Conservation (phyloP, 2,329 filamentous ascomycete species). For the Amauroascus niger region DNA sequence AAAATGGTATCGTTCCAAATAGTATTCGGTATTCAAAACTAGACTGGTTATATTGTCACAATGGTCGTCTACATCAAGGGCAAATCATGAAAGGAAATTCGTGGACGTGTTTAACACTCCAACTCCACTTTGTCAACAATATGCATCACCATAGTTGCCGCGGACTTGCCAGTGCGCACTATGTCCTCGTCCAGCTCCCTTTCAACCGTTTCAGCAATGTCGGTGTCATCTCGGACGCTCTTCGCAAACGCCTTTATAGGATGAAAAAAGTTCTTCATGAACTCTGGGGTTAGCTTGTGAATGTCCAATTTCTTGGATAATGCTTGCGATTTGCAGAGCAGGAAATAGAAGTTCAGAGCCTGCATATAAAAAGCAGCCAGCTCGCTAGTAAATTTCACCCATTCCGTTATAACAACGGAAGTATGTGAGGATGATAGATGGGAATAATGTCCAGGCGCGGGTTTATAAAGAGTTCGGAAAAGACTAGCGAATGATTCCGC, state of each 20-base stretch:
- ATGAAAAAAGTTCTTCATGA: conserved; percentile 26
- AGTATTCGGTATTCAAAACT: too few species aligned
- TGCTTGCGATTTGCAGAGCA: conserved; percentile 40
- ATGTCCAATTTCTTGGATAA: conserved; percentile 43
- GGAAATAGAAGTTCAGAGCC: conserved; percentile 50
- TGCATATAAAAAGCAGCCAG: conserved; percentile 43
- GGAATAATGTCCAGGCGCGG: conserved; percentile 31
- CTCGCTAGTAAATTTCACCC: conserved; percentile 43
- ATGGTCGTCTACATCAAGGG: background rate
- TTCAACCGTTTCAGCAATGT: conserved; percentile 12
- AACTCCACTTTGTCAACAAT: conserved; percentile 14
- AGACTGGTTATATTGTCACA: background rate
- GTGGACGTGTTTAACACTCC: too few species aligned
- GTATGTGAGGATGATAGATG: background rate
- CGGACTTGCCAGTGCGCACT: conserved; percentile 11
- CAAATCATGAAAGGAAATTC: too few species aligned
- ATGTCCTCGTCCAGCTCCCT: conserved; percentile 13
- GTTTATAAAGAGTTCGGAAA: conserved; percentile 42
- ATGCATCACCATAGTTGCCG: conserved; percentile 15
- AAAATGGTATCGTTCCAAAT: too few species aligned
- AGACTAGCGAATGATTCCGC: conserved; percentile 34
- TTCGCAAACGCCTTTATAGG: conserved; percentile 23
- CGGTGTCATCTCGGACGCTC: conserved; percentile 8
- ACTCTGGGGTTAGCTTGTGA: conserved; percentile 26
- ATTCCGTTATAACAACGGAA: conserved; percentile 18